A percentile compares a stretch with the other conserved stretches of the same genome.
Evolutionary conservation across 129 eudicot genomes (phyloP).

Genomic region (Escallonia herrerae): DNA sequence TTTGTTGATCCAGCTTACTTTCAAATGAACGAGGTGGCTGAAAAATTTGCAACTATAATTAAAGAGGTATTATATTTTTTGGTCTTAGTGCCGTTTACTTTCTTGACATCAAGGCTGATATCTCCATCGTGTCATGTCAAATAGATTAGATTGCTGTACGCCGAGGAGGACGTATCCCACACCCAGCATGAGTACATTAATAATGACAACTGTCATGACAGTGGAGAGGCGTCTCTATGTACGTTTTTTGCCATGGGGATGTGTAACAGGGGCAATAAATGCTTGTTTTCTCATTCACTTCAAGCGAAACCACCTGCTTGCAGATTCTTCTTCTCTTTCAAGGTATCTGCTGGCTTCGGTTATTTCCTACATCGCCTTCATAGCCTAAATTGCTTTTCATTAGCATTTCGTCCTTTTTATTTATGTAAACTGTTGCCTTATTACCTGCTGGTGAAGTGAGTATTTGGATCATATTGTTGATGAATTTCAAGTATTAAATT

Average conservation of each 20-base stretch:
- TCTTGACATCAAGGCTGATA: slow-evolving; percentile 1
- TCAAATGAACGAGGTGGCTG: slow-evolving; percentile 42
- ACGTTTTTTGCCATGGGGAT: slow-evolving; percentile 56
- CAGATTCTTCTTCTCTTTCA: slow-evolving; percentile 66
- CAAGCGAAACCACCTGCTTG: slow-evolving; percentile 60
- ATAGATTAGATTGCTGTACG: slow-evolving; percentile 52
- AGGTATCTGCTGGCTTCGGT: slow-evolving; percentile 34
- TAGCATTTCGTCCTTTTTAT: background rate
- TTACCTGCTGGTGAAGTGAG: background rate
- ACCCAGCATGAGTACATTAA: slow-evolving; percentile 12
- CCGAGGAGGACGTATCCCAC: slow-evolving; percentile 31
- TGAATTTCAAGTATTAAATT: background rate
- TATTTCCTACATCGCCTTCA: too few species aligned
- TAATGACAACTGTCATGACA: slow-evolving; percentile 6
- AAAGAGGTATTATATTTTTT: slow-evolving; percentile 52
- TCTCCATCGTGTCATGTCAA: slow-evolving; percentile 16
- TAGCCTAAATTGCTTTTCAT: background rate
- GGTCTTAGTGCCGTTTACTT: slow-evolving; percentile 6
- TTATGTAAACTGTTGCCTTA: background rate
- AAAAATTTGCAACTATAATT: slow-evolving; percentile 40
- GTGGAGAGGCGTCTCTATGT: slow-evolving; percentile 48
- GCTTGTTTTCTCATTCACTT: slow-evolving; percentile 62
- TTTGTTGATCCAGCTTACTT: slow-evolving; percentile 50
- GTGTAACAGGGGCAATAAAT: slow-evolving; percentile 70
- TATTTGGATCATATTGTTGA: slow-evolving; percentile 1